A percentile compares a stretch with the other conserved stretches of the same genome.
Evolutionary conservation across 2,329 filamentous ascomycete genomes (phyloP).

Genomic region (Sarocladiaceae sp.): DNA sequence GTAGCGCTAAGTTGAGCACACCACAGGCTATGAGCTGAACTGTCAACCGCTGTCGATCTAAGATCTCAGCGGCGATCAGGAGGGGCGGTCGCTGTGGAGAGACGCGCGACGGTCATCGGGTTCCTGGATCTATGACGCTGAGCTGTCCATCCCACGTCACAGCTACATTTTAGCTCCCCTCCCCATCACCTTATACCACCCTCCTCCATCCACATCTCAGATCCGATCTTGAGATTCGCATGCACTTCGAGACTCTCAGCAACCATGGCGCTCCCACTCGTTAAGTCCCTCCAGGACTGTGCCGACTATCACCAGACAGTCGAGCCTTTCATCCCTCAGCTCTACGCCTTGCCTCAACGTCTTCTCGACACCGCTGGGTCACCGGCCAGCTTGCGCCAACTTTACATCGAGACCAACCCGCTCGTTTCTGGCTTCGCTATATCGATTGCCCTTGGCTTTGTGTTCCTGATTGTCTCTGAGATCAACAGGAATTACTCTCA

Average conservation of each 20-base stretch:
- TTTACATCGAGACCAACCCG: conserved; percentile 86
- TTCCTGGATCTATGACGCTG: conserved; percentile 8
- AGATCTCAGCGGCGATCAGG: background rate
- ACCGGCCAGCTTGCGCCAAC: conserved; percentile 56
- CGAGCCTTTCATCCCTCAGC: conserved; percentile 66
- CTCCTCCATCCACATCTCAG: background rate
- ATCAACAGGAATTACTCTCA: conserved; percentile 95
- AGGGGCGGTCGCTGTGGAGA: background rate
- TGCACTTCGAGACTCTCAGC: background rate
- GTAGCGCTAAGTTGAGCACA: too few species aligned
- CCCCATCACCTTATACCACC: background rate
- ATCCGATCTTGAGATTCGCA: background rate
- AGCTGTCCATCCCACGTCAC: background rate
- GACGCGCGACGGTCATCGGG: background rate
- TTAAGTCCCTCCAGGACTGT: conserved; percentile 69
- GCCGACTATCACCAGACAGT: conserved; percentile 72
- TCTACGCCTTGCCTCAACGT: conserved; percentile 65
- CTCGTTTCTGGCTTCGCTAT: conserved; percentile 70
- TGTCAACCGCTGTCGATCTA: too few species aligned
- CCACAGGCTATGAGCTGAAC: too few species aligned
- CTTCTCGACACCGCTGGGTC: conserved; percentile 57
- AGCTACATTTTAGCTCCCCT: background rate
- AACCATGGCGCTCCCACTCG: conserved; percentile 65
- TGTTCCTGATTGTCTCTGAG: conserved; percentile 76
- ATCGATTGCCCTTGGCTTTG: conserved; percentile 62